Evolutionary conservation across 2,329 filamentous ascomycete species (phyloP).

Genomic region (Pestalotiopsis sp.): DNA sequence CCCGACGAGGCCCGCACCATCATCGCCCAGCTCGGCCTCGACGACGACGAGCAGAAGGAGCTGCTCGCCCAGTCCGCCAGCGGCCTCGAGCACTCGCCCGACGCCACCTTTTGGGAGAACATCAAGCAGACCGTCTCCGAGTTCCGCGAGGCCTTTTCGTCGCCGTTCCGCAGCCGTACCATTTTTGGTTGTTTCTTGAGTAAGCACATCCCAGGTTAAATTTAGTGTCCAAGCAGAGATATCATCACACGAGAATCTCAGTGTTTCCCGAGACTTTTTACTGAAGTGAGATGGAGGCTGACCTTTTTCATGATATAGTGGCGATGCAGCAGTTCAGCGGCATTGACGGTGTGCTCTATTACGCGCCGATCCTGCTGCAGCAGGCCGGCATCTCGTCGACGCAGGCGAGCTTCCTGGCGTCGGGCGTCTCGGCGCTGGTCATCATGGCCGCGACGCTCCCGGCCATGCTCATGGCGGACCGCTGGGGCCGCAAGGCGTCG

Average conservation of each 20-base stretch:
- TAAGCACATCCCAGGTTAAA: neutral
- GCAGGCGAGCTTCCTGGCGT: constrained; percentile 24
- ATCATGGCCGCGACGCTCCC: constrained; percentile 26
- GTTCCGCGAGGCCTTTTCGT: constrained; percentile 34
- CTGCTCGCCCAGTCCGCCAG: constrained; percentile 24
- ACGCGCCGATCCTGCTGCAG: constrained; percentile 59
- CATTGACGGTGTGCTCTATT: constrained; percentile 63
- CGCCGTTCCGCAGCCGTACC: constrained; percentile 43
- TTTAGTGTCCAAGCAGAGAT: neutral
- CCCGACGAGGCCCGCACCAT: constrained; percentile 42
- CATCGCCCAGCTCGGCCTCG: constrained; percentile 41
- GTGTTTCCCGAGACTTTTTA: too few relatives aligned
- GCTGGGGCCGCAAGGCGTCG: constrained; percentile 54
- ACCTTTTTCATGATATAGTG: constrained; percentile 41
- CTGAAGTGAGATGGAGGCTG: too few relatives aligned
- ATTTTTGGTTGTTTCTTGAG: constrained; percentile 49
- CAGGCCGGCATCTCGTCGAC: constrained; percentile 57
- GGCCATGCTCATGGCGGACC: constrained; percentile 54
- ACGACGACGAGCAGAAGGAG: constrained; percentile 43
- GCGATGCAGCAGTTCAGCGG: constrained; percentile 60
- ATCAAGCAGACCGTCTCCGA: constrained; percentile 28
- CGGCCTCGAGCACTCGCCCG: constrained; percentile 23
- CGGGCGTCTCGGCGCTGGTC: constrained; percentile 25
- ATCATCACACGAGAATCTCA: too few relatives aligned
- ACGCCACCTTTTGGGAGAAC: constrained; percentile 28